phyloP scores from a whole-genome alignment of 1,139 yeast genomes.

The Geotrichum reessii region DNA sequence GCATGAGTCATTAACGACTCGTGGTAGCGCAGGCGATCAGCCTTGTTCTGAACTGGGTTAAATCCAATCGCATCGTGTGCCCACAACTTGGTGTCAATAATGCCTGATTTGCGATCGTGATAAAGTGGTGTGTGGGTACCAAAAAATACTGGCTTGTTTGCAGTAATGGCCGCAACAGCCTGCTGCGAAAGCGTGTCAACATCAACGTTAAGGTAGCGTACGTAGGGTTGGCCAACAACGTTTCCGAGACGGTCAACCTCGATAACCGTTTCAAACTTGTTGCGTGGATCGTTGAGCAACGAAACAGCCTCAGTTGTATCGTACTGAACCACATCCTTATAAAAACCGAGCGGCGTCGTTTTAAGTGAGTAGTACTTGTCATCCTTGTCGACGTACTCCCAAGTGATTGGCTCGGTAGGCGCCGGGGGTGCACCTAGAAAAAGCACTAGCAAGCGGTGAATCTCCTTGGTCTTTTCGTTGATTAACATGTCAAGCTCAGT shows the following conservation, averaged over 20 bases:
- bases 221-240: conserved; percentile 59
- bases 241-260: conserved; percentile 71
- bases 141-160: conserved; percentile 72
- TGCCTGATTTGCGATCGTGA: conserved; percentile 54
- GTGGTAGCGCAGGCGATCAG: conserved; percentile 50
- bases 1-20: conserved; percentile 80
- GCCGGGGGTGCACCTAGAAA: conserved; percentile 75
- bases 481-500: conserved; percentile 39
- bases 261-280: conserved; percentile 54
- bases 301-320: conserved; percentile 56
- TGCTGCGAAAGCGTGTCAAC: conserved; percentile 52
- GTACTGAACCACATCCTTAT: conserved; percentile 47
- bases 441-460: conserved; percentile 58
- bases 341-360: conserved; percentile 61
- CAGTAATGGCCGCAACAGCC: conserved; percentile 61
- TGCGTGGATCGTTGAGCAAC: conserved; percentile 74
- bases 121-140: conserved; percentile 79
- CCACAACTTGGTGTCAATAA: conserved; percentile 66
- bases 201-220: conserved; percentile 62
- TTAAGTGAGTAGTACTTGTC: conserved; percentile 50
- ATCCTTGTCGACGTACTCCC: conserved; percentile 74
- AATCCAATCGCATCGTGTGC: conserved; percentile 60
- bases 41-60: conserved; percentile 52
- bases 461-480: conserved; percentile 49
- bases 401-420: conserved; percentile 56